Percentiles rank a stretch among this genome's conserved stretches.
These are phyloP conservation scores for Herpetomonas samuelpessoai DNA, from an alignment of 208 protist species.

Conservation along the genomic window DNA sequence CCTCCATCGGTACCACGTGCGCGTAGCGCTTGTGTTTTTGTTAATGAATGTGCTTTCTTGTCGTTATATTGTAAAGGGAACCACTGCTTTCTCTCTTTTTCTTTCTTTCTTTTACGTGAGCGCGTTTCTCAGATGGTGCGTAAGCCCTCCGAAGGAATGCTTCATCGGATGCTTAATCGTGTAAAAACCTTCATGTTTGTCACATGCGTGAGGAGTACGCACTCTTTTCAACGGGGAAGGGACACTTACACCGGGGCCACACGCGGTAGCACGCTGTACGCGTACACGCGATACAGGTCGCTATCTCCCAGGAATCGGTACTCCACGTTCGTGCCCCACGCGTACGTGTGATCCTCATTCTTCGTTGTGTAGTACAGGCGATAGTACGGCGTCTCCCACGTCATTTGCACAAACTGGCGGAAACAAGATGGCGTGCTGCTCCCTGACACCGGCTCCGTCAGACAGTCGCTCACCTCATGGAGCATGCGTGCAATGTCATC, in stretches of 20 bases:
- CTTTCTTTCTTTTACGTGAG: background rate
- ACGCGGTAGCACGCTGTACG: conserved; percentile 40
- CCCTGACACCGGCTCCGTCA: conserved; percentile 23
- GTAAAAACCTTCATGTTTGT: too few species aligned
- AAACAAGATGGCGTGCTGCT: conserved; percentile 10
- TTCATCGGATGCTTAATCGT: too few species aligned
- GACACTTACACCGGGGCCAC: background rate
- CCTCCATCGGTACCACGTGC: too few species aligned
- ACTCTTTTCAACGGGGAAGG: too few species aligned
- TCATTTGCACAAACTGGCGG: conserved; percentile 74
- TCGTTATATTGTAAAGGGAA: too few species aligned
- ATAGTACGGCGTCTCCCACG: conserved; percentile 79
- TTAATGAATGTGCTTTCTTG: too few species aligned
- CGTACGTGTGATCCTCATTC: conserved; percentile 33
- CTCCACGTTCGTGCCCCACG: conserved; percentile 51
- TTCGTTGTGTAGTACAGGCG: conserved; percentile 65
- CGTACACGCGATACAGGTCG: conserved; percentile 79
- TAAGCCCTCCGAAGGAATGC: too few species aligned
- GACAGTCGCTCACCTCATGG: conserved; percentile 46
- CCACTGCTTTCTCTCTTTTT: background rate
- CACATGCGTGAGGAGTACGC: background rate
- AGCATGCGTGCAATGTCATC: conserved; percentile 74
- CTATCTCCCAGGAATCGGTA: conserved; percentile 61
- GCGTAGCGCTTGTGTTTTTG: too few species aligned
- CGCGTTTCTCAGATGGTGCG: background rate